Conservation (phyloP, 1,284 basidiomycete genomes). For the Boletus semigastroideus region DNA sequence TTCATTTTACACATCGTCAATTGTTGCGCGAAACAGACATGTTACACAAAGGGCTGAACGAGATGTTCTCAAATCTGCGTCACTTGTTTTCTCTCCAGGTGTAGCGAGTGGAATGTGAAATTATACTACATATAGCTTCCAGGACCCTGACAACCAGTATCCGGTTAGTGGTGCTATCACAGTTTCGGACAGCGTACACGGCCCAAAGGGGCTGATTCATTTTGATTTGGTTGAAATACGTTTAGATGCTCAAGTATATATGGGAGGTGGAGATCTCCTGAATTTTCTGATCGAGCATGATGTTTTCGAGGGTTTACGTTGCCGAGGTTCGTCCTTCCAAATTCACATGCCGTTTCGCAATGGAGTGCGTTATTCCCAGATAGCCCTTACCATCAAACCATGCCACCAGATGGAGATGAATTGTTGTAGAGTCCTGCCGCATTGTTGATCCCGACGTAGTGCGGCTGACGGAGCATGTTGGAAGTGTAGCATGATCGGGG, state of each 20-base stretch:
- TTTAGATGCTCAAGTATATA: slow-evolving; percentile 86
- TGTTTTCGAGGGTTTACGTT: slow-evolving; percentile 94
- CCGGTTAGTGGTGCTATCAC: slow-evolving; percentile 62
- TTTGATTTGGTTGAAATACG: slow-evolving; percentile 54
- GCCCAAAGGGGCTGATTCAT: slow-evolving; percentile 40
- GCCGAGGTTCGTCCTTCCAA: slow-evolving; percentile 66
- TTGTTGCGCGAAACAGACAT: slow-evolving; percentile 94
- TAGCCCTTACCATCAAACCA: slow-evolving; percentile 94
- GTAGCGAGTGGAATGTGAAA: slow-evolving; percentile 90
- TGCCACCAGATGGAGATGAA: too few relatives aligned
- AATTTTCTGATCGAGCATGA: slow-evolving; percentile 94
- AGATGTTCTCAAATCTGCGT: slow-evolving; percentile 82
- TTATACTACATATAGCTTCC: slow-evolving; percentile 90
- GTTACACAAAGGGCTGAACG: slow-evolving; percentile 94
- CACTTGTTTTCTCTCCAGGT: slow-evolving; percentile 65
- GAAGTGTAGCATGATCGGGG: too few relatives aligned
- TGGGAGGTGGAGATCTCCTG: slow-evolving; percentile 95
- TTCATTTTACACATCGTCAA: slow-evolving; percentile 23
- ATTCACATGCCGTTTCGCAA: slow-evolving; percentile 20
- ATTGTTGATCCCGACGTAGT: too few relatives aligned
- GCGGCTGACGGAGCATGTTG: too few relatives aligned
- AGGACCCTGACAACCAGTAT: slow-evolving; percentile 91
- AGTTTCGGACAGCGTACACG: slow-evolving; percentile 23
- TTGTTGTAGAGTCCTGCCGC: too few relatives aligned
- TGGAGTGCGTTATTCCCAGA: slow-evolving; percentile 49